Base-by-base conservation (phyloP, 2,329 filamentous ascomycete species). In the Trichoderma hamatum region DNA sequence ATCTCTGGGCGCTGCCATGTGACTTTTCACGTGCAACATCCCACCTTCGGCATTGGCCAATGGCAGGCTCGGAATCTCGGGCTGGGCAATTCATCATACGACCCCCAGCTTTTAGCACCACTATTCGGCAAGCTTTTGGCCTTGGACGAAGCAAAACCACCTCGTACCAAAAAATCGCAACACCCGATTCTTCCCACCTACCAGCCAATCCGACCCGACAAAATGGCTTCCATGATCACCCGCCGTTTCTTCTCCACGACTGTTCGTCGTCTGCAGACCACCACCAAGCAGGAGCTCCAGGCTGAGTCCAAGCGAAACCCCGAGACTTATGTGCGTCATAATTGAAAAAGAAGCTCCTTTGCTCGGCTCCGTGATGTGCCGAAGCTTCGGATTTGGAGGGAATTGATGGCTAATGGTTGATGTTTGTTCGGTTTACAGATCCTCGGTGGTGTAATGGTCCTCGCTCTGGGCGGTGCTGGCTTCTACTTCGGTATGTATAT, bases 371-470 rank as follows among this genome's bases (percentile, higher is more conserved):
- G 55, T 30, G 9, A n/a, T 11, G 5, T 55, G 10, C 28, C 52
- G 52, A 24, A n/a, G 46, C 21, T 51, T 24, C 36, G 2, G 21
- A 7, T 32, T 46, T 28, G 39, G 26, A 16, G 43, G 13, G 2
- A n/a, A 52, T 9, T 3, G 13, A 52, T 30, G 32, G 64, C 64
- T 67, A 60, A 67, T 52, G 24, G n/a, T 24, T 28, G 21, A 34
- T 21, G 9, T 28, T 39, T 59, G 55, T 67, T 55, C 69, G 52
- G 58, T 63, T 55, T 74, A 72, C 77, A 98, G 96, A 89, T 98
- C 78, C 91, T 99, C 74, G 88, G 94, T 73, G 92, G 89, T 78
- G 90, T 98, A 80, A 97, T 98, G 93, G 90, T 91, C 76, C 90
- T 90, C 80, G 92, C 93, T 76, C 92, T 97, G 78, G 90, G 90